Base-by-base conservation (phyloP, 371 early-diverging fungal genomes). In the Mucor sp. region DNA sequence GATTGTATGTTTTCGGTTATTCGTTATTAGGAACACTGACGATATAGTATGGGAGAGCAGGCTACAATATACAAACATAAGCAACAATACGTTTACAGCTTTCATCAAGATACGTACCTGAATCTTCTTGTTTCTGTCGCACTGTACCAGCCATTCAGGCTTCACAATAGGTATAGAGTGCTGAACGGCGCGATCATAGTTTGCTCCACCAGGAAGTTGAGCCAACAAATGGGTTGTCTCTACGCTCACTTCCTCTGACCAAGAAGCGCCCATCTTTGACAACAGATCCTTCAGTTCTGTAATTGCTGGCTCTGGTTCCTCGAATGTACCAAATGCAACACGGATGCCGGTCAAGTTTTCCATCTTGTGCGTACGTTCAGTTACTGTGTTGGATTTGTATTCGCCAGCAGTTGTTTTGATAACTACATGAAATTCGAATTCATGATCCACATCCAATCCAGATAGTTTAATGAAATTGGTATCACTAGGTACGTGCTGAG, bases 341-440 rank as follows among this genome's bases (percentile, higher is more conserved):
- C 91, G 87, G 65, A 97, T 93, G 30, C 97, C 97, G n/a, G 95
- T 95, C 57, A 98, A 84, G 75, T 98, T 95, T 58, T 96, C 96
- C 80, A 97, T 82, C 32, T 92, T 85, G 69, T 97, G 96, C 6
- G 98, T 98, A 63, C 86, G 87, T 53, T 89, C 89, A n/a, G 70
- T 76, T 17, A 95, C 83, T 32, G 82, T 79, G 69, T 97, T 94
- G 30, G 93, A 93, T 59, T 85, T 82, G 60, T 91, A 90, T 41
- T 85, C 74, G 35, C 98, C 97, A 15, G 95, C 94, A 1, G 96
- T 93, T 9, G 98, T 98, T 69, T 93, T 89, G 73, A 95, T 86
- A 58, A 89, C 93, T 27, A 97, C 80, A 68, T 89, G 85, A 70
- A 97, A 93, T 58, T 92, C 89, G 75, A 95, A 97, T 69, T 92